These are phyloP conservation scores for Clarkia xantiana DNA, from an alignment of 345 rosid species.

Conservation along the genomic window DNA sequence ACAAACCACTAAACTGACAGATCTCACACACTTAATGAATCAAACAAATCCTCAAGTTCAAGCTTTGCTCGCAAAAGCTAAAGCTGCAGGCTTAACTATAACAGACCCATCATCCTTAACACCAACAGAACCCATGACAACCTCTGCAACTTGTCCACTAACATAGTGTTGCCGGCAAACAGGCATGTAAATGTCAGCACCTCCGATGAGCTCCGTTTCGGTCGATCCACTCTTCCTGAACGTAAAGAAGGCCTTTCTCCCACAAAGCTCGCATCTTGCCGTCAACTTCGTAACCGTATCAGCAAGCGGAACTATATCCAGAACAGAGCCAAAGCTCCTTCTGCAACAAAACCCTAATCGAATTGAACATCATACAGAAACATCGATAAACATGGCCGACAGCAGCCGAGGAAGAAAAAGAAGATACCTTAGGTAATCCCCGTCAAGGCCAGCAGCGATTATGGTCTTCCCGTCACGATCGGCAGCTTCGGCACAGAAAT, in stretches of 20 bases:
- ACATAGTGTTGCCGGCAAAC: conserved; percentile 76
- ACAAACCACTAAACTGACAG: too few species aligned
- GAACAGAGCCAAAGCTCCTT: conserved; percentile 75
- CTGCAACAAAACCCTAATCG: conserved; percentile 19
- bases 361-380: background rate
- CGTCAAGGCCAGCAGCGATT: conserved; percentile 78
- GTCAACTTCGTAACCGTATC: conserved; percentile 66
- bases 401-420: too few species aligned
- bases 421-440: conserved; percentile 69
- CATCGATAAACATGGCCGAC: too few species aligned
- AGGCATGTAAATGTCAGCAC: conserved; percentile 79
- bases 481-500: conserved; percentile 76
- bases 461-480: conserved; percentile 68
- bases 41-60: too few species aligned
- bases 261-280: conserved; percentile 74
- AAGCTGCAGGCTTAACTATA: conserved; percentile 15
- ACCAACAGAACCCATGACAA: conserved; percentile 8
- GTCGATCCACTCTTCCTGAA: conserved; percentile 52
- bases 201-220: conserved; percentile 56
- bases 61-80: conserved; percentile 2
- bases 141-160: conserved; percentile 29
- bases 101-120: background rate
- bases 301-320: conserved; percentile 70
- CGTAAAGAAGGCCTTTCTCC: conserved; percentile 67
- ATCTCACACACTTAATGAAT: too few species aligned